Evolutionary conservation across 2,329 filamentous ascomycete species (phyloP).

Genomic region (Penicillium sclerotiorum): DNA sequence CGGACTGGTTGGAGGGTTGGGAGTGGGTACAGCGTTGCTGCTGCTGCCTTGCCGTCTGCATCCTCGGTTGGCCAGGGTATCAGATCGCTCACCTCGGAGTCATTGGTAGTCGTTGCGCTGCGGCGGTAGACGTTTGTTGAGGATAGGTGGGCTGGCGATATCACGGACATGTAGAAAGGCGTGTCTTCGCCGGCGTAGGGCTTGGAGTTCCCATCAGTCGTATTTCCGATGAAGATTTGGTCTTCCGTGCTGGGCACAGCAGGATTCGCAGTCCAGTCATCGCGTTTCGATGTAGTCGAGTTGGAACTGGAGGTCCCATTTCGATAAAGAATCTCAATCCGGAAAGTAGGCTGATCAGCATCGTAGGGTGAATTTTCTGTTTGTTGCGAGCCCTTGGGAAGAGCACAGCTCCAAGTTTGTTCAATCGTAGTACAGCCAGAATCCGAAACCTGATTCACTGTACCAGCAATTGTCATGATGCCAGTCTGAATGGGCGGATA

Average conservation of each 20-base stretch:
- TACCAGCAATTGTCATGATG: slow-evolving; percentile 74
- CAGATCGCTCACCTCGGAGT: slow-evolving; percentile 27
- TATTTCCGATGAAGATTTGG: slow-evolving; percentile 79
- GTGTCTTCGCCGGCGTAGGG: slow-evolving; percentile 83
- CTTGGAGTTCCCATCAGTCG: slow-evolving; percentile 72
- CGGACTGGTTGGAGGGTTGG: slow-evolving; percentile 74
- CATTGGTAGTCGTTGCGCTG: slow-evolving; percentile 26
- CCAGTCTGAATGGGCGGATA: slow-evolving; percentile 88
- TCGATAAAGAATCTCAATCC: slow-evolving; percentile 70
- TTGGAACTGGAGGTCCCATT: slow-evolving; percentile 51
- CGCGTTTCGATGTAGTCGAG: neutral
- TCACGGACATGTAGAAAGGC: slow-evolving; percentile 81
- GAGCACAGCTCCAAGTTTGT: slow-evolving; percentile 81
- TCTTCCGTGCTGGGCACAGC: slow-evolving; percentile 62
- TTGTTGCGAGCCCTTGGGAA: slow-evolving; percentile 75
- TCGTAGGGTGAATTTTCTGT: slow-evolving; percentile 63
- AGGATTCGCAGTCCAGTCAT: slow-evolving; percentile 44
- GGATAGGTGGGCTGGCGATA: slow-evolving; percentile 47
- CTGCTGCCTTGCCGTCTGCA: slow-evolving; percentile 70
- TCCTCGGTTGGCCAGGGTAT: slow-evolving; percentile 67
- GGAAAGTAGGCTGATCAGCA: slow-evolving; percentile 73
- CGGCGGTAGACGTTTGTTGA: slow-evolving; percentile 46
- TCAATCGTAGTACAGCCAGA: slow-evolving; percentile 71
- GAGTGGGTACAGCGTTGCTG: slow-evolving; percentile 71
- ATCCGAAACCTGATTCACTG: slow-evolving; percentile 65